Base-by-base conservation (phyloP, 2,329 filamentous ascomycete species). In the Amauroascus verrucosus region DNA sequence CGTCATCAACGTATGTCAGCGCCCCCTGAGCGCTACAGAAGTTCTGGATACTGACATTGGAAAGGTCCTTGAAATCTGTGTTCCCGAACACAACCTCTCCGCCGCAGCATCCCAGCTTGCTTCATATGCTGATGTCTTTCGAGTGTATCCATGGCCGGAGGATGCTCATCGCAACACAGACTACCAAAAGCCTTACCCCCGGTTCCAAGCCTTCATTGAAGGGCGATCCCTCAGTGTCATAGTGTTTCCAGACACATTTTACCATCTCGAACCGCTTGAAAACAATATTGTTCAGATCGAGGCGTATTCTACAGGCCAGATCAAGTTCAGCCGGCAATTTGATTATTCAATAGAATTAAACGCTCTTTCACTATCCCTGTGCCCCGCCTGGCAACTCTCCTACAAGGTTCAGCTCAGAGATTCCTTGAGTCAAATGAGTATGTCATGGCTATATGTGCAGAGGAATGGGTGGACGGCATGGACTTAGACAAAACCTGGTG, bases 401-500 rank as follows among this genome's bases (percentile, higher is more conserved):
- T 55, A 6, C 49, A 55, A 48, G 54, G 49, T 13, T 13, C 40
- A 53, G 26, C 48, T 44, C 48, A 49, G 35, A 53, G 30, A 38
- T 52, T 53, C 35, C 38, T 55, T 53, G 48, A 53, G 30, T 48
- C 43, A 38, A 38, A 49, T 32, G 49, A 53, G 9, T 18, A 35
- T 48, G 30, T 37, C 16, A 26, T 56, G 46, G 54, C 30, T 13
- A 30, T 40, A 14, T 50, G 46, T 53, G 51, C 51, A 32, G 54
- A 56, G 37, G 13, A 54, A 26, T 46, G 53, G n/a, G 54, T 54
- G 38, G 54, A 54, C 20, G 54, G 54, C 45, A 56, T 56, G 54
- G 46, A 56, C 24, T 50, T 56, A 40, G 54, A 56, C 46, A 46
- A 56, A 47, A 26, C 50, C 24, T 51, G 45, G 41, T 56, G 54